phyloP scores from a whole-genome alignment of 2,329 filamentous ascomycete genomes.

The Fusarium sp. region DNA sequence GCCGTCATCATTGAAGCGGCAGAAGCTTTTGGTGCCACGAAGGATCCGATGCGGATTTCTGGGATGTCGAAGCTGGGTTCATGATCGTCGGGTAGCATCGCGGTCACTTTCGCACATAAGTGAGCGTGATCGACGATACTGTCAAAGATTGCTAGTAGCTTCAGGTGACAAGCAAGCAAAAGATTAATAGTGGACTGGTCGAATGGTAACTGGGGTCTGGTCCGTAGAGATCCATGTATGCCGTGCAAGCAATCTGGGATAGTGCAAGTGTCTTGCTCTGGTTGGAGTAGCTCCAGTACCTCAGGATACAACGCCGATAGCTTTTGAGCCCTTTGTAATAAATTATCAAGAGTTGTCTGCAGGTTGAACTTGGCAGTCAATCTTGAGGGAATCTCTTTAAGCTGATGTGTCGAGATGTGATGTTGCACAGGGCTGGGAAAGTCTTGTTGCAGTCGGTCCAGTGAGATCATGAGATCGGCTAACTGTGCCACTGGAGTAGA shows the following conservation, averaged over 20 bases:
- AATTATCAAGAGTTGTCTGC: constrained; percentile 45
- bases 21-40: constrained; percentile 46
- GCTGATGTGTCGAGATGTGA: constrained; percentile 39
- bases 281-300: constrained; percentile 31
- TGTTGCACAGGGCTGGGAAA: constrained; percentile 13
- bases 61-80: constrained; percentile 50
- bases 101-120: constrained; percentile 46
- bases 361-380: constrained; percentile 40
- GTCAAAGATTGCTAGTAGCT: constrained; percentile 51
- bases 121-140: constrained; percentile 44
- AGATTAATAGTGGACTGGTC: constrained; percentile 51
- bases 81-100: constrained; percentile 39
- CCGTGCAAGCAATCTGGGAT: constrained; percentile 49
- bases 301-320: constrained; percentile 50
- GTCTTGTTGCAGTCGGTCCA: constrained; percentile 37
- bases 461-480: constrained; percentile 31
- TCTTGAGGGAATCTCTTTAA: constrained; percentile 37
- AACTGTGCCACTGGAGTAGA: constrained; percentile 26
- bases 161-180: constrained; percentile 50
- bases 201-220: constrained; percentile 22
- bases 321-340: constrained; percentile 48
- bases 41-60: constrained; percentile 53
- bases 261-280: constrained; percentile 38
- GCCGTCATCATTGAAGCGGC: constrained; percentile 48
- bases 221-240: constrained; percentile 22